Base-by-base conservation (phyloP, 1,139 yeast species). In the Yamadazyma kanchanaburiensis region DNA sequence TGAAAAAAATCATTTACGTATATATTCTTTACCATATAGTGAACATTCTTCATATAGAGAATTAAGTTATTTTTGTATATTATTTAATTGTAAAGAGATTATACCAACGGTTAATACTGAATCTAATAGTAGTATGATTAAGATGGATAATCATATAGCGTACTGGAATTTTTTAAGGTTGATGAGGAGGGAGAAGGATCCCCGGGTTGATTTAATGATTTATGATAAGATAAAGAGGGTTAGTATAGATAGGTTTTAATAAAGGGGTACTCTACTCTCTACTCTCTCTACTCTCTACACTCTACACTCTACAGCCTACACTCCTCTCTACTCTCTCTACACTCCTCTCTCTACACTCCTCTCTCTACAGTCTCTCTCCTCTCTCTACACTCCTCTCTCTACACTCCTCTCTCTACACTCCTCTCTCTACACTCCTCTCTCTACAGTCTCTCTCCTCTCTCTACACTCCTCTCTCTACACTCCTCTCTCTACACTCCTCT, bases 11-110 rank as follows among this genome's bases (percentile, higher is more conserved):
- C 33, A 55, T 5, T 42, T 60, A 15, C 55, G 80, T 31, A 60
- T 78, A 1, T 79, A 79, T 46, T 59, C 76, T 21, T 70, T 89
- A 0, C 97, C 97, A 0, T 91, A 91, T 49, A 82, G 94, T 46
- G 98, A 91, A 51, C 98, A 91, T 58, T 87, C 96, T 10, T 85
- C 95, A 30, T 89, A 79, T 48, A 62, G 84, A 26, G 97, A 91
- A 48, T 64, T 91, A 28, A 67, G 80, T 6, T 69, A 71, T 39
- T 85, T 89, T 48, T 74, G 80, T 21, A 60, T 70, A 2, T 60
- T 68, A 21, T 49, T 85, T 30, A 56, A 68, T 7, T 68, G 76
- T 38, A 58, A 59, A 1, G 48, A 66, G 27, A 72, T 87, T 10
- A 76, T 87, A 7, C 94, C 96, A 0, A 91, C 97, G 0, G 98